These are phyloP conservation scores for Pseudonectria foliicola DNA, from an alignment of 2,329 filamentous ascomycete genomes.

Conservation along the genomic window DNA sequence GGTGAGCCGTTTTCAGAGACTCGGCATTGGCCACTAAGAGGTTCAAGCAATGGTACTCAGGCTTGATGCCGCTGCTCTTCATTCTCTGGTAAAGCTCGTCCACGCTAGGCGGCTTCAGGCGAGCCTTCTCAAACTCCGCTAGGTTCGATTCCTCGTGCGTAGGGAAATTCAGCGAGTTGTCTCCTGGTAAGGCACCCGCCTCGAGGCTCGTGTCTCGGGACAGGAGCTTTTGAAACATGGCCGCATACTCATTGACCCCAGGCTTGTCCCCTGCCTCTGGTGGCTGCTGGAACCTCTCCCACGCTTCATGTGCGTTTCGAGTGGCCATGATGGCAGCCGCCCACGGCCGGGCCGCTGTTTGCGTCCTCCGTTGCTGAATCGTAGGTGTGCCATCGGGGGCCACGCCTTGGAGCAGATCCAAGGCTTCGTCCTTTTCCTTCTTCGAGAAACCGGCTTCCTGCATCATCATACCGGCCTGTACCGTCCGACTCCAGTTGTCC, in stretches of 20 bases:
- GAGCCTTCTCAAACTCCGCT: conserved; percentile 58
- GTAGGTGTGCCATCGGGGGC: conserved; percentile 45
- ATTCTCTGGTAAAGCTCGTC: conserved; percentile 54
- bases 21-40: conserved; percentile 49
- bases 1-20: conserved; percentile 38
- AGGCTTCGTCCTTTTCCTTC: conserved; percentile 37
- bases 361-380: conserved; percentile 38
- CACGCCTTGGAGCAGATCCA: conserved; percentile 48
- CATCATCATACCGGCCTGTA: conserved; percentile 46
- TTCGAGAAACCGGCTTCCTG: conserved; percentile 49
- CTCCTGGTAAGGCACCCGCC: conserved; percentile 45
- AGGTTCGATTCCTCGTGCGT: conserved; percentile 38
- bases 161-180: conserved; percentile 44
- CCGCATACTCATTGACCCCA: conserved; percentile 42
- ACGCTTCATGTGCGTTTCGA: conserved; percentile 54
- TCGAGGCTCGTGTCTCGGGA: conserved; percentile 22
- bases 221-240: conserved; percentile 54
- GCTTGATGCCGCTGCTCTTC: conserved; percentile 39
- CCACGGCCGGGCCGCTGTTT: conserved; percentile 34
- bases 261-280: conserved; percentile 29
- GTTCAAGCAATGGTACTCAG: conserved; percentile 42
- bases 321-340: conserved; percentile 51
- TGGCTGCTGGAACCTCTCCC: conserved; percentile 41
- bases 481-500: conserved; percentile 47
- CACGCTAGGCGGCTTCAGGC: conserved; percentile 53